Evolutionary conservation across 2,329 filamentous ascomycete genomes (phyloP), one percentile per base, ranked within the genome.

Genomic region (Torrubiellomyces zombiae): DNA sequence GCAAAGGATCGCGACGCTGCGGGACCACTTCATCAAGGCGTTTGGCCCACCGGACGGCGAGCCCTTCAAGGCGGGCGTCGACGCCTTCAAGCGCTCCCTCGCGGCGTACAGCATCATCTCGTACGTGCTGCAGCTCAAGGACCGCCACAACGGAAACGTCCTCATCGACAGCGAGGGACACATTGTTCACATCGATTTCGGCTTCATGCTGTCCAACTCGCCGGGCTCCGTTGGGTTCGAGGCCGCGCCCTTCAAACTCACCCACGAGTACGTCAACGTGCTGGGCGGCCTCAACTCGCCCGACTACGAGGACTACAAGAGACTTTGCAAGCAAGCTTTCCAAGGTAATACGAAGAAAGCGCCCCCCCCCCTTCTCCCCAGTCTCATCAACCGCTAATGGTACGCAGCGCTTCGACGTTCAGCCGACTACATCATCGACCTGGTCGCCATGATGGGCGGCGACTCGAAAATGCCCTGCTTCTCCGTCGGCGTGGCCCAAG

Each of bases 171-270:
- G 78, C 40, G 75, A 81, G 46, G 80, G 80, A 7, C 80, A 89
- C 44, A 83, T 86, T 28, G 73, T 89, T 32, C 80, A 89, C 44
- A 89, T 89, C 32, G 80, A 89, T 49, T 89, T 89, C 48, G 80
- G 80, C 28, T 89, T 89, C 47, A 86, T 89, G 77, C 59, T 89
- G 17, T 85, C 77, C 23, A 89, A 89, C 48, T 83, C 78, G 2
- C 80, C 80, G 0, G 80, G 80, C 0, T 77, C 73, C 7, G 79
- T 89, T 43, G 79, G 78, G 3, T 89, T 89, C 39, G 80, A 89
- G 51, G 80, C 80, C 9, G 80, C 80, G 4, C 80, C 80, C 1
- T 89, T 89, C 52, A 89, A 89, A 55, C 58, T 89, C 14, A 85
- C 80, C 2, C 70, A 83, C 35, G 80, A 89, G 43, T 89, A 89